phyloP scores from a whole-genome alignment of 805 yeast genomes.

The Yarrowia sp. region DNA sequence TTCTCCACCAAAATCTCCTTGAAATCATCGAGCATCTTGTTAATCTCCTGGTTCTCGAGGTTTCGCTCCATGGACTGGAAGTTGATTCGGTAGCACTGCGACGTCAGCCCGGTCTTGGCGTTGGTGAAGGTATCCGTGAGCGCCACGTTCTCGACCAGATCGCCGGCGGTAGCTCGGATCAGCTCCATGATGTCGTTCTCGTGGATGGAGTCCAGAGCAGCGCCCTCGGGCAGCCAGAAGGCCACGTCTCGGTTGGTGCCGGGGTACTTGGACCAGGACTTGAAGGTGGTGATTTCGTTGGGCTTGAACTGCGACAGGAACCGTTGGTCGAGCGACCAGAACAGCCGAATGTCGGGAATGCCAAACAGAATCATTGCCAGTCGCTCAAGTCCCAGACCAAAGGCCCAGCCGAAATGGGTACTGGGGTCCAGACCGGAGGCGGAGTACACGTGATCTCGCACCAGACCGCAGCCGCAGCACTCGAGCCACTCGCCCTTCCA shows the following conservation, averaged over 20 bases:
- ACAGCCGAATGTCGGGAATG: conserved; percentile 90
- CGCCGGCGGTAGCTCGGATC: conserved; percentile 81
- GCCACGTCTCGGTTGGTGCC: conserved; percentile 86
- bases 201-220: conserved; percentile 56
- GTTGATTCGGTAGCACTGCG: conserved; percentile 87
- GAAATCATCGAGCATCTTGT: conserved; percentile 70
- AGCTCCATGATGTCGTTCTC: conserved; percentile 94
- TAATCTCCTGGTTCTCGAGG: conserved; percentile 84
- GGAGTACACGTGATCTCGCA: conserved; percentile 74
- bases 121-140: conserved; percentile 82
- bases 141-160: conserved; percentile 84
- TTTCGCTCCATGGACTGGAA: conserved; percentile 97
- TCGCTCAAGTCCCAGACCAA: conserved; percentile 94
- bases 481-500: conserved; percentile 99
- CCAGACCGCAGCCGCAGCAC: conserved; percentile 95
- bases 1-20: conserved; percentile 60
- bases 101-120: conserved; percentile 76
- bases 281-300: conserved; percentile 73
- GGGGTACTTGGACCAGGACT: conserved; percentile 90
- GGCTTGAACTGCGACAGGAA: conserved; percentile 74
- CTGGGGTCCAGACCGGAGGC: conserved; percentile 70
- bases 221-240: conserved; percentile 75
- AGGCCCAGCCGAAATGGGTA: conserved; percentile 85
- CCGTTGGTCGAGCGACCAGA: conserved; percentile 86
- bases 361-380: conserved; percentile 95